Conservation (phyloP, 495 filamentous ascomycete genomes). For the Chaetomium tenue region DNA sequence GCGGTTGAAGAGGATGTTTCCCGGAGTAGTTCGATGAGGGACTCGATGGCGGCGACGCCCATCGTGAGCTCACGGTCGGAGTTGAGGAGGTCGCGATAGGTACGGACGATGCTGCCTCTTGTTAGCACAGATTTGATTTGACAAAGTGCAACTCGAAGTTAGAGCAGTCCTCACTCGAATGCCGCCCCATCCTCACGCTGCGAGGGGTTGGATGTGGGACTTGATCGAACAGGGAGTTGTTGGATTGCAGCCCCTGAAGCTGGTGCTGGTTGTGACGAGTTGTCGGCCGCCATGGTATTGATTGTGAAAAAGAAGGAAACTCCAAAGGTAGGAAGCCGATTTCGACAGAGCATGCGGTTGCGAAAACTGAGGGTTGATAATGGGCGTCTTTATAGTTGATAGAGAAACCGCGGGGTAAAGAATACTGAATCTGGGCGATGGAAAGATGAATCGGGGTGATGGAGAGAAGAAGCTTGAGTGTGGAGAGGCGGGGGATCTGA, state of each 20-base stretch:
- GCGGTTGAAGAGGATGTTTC: slow-evolving; percentile 76
- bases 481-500: not conserved
- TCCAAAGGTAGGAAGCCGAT: slow-evolving; percentile 29
- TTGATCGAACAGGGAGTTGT: slow-evolving; percentile 22
- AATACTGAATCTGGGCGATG: not conserved
- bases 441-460: too few species aligned
- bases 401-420: not conserved
- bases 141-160: not conserved
- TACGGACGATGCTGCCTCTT: slow-evolving; percentile 50
- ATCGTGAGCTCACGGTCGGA: slow-evolving; percentile 84
- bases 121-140: slow-evolving; percentile 8
- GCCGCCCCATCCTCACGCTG: slow-evolving; percentile 21
- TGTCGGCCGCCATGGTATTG: slow-evolving; percentile 29
- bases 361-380: not conserved
- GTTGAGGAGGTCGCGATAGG: slow-evolving; percentile 51
- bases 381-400: slow-evolving; percentile 7
- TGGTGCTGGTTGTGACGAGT: slow-evolving; percentile 4
- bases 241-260: not conserved
- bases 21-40: slow-evolving; percentile 79
- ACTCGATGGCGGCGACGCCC: slow-evolving; percentile 93
- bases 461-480: not conserved
- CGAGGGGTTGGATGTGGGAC: slow-evolving; percentile 1
- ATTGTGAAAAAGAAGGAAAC: slow-evolving; percentile 20
- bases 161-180: slow-evolving; percentile 30
- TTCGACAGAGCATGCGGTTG: slow-evolving; percentile 29